Base-by-base conservation (phyloP, 768 basidiomycete species). In the Porphyrellus cyaneotinctus region DNA sequence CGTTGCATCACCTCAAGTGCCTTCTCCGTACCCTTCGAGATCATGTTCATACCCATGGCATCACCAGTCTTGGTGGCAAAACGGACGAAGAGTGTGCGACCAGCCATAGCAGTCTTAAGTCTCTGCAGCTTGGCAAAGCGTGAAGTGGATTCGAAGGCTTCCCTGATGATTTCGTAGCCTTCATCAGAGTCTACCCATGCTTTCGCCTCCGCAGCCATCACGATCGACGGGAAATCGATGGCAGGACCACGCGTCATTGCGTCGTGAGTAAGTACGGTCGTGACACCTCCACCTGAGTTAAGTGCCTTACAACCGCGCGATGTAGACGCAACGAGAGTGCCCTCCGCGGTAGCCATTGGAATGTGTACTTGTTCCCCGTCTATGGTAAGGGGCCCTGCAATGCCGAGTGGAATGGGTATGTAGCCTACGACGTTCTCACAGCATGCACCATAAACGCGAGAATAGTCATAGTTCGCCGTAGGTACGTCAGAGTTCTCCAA, bases 1-100 rank as follows among this genome's bases (percentile, higher is more conserved):
- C 77, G 75, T 60, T 80, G 77, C 80, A 92, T 78, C 20, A 77
- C 80, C 63, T 88, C 92, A 13, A 99, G 79, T 20, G 94, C 94
- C 72, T 89, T 90, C 75, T 98, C 97, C 11, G 93, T 94, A 3
- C 95, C 97, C 73, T 99, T 99, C 10, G 88, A 91, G 65, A 98
- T 97, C 97, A 98, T 99, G 77, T 99, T 99, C 97, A 99, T 99
- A 17, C 97, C 97, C 95, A 98, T 99, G 37, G 97, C 95, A 64
- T 98, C 95, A 28, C 95, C 97, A 0, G 97, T 98, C 49, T 83
- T 85, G 14, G 94, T 97, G 53, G 89, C 88, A 65, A 99, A 97
- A 43, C 97, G 83, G 22, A 97, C 85, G 66, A 85, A 99, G 35
- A 99, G 74, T 35, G 93, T 95, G 37, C 97, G 82, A 6, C 97